Base-by-base conservation (phyloP, 106 monocot genomes). In the Dendrobium chrysotoxum region DNA sequence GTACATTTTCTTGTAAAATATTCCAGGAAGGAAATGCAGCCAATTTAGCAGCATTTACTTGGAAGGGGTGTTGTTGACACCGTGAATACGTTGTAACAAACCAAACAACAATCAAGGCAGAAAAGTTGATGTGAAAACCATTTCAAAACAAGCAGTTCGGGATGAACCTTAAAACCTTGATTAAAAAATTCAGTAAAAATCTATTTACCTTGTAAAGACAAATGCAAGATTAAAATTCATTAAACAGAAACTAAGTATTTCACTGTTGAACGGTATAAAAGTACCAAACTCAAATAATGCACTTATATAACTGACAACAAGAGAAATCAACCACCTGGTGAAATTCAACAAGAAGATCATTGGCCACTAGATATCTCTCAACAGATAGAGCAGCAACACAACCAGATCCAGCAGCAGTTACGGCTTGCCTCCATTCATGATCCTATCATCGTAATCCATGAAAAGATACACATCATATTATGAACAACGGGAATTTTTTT, bases 321-420 rank as follows among this genome's bases (percentile, higher is more conserved):
- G 64, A 64, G 13, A 6, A 71, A 71, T 26, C 13, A 47, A 71
- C 28, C 88, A 95, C 97, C 92, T 94, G 97, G 79, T 98, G 97
- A 82, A 98, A 98, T 84, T 98, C 97, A 81, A 98, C 58, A 82
- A 98, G 90, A 78, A 98, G 94, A 86, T 92, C 66, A 79, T 98
- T 94, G 23, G 92, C 47, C 65, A 83, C 90, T 40, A 98, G 85
- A 83, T 98, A 98, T 92, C 94, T 98, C 84, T 98, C 97, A 79
- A 94, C 97, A 16, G 97, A 94, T 79, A 98, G 91, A 79, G 97
- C 94, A 85, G 97, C 97, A 68, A 92, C 42, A 77, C 97, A 98
- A 85, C 97, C 97, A 85, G 97, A 94, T 79, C 97, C 97, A 89
- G 97, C 97, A 77, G 97, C 97, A 83, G 97, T 98, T 83, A 98